Percentiles rank a stretch among this genome's conserved stretches.
Conservation (phyloP, 805 yeast genomes). For the Wickerhamiella vanderwaltii region DNA sequence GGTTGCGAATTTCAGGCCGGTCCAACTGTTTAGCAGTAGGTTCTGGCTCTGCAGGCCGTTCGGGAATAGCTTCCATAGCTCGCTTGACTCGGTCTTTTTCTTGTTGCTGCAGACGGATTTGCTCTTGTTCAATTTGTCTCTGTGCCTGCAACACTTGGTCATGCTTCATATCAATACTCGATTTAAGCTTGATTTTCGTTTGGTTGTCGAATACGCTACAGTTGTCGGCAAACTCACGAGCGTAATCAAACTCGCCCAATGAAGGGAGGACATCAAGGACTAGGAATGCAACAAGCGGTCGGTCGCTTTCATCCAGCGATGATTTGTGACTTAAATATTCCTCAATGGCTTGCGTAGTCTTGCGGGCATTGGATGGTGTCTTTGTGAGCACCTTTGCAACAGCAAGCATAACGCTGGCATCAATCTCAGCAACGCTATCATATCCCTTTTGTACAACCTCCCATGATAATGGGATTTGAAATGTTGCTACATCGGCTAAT, state of each 20-base stretch:
- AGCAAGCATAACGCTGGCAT: constrained; percentile 7
- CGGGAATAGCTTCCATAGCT: background rate
- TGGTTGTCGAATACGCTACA: background rate
- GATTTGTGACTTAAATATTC: constrained; percentile 5
- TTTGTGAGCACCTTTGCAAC: constrained; percentile 2
- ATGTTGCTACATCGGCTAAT: constrained; percentile 1
- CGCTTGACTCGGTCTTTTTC: constrained; percentile 4
- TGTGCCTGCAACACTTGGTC: background rate
- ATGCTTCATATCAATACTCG: background rate
- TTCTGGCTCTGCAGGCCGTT: background rate
- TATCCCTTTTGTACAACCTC: constrained; percentile 1
- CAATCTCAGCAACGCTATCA: background rate
- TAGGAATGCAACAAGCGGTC: background rate
- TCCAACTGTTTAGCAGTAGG: background rate
- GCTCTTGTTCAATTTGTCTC: background rate
- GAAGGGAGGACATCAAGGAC: constrained; percentile 3
- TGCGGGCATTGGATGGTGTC: background rate
- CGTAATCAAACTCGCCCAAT: constrained; percentile 11
- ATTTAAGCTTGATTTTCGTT: background rate
- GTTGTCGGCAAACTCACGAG: constrained; percentile 3
- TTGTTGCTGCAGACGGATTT: background rate
- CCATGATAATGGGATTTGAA: constrained; percentile 2
- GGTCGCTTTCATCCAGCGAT: background rate
- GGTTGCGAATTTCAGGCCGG: background rate
- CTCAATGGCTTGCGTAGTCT: constrained; percentile 3